Evolutionary conservation across 495 filamentous ascomycete genomes (phyloP).

Genomic region (Aspergillus bridgeri): DNA sequence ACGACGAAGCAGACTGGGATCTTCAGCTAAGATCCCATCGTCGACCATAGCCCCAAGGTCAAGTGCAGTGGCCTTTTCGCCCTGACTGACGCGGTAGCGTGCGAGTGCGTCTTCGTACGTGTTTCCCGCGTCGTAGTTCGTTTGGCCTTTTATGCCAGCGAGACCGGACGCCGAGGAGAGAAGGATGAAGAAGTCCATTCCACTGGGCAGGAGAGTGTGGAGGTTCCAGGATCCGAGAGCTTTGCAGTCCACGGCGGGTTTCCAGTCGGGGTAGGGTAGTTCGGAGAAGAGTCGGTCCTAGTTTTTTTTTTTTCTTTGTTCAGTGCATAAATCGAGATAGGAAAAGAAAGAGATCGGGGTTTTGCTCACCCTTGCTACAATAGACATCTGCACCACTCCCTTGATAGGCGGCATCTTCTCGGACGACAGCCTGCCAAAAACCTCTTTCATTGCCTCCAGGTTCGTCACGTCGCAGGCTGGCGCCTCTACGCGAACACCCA

Average conservation of each 20-base stretch:
- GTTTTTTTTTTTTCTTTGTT: conserved; percentile 15
- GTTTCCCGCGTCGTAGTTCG: conserved; percentile 34
- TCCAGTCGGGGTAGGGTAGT: conserved; percentile 39
- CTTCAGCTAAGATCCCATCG: conserved; percentile 1
- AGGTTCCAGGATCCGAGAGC: conserved; percentile 43
- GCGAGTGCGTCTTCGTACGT: conserved; percentile 32
- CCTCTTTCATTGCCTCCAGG: conserved; percentile 18
- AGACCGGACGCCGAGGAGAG: conserved; percentile 32
- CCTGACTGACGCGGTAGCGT: conserved; percentile 13
- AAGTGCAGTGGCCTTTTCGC: conserved; percentile 24
- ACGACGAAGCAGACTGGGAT: neutral
- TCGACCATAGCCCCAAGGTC: conserved; percentile 26
- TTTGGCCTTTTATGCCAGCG: conserved; percentile 23
- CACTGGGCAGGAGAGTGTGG: conserved; percentile 16
- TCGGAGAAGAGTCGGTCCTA: conserved; percentile 37
- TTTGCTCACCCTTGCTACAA: conserved; percentile 15
- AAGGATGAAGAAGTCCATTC: conserved; percentile 48
- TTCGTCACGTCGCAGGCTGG: conserved; percentile 27
- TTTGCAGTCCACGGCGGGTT: conserved; percentile 34
- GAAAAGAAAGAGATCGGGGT: too few relatives aligned
- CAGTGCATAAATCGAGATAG: too few relatives aligned
- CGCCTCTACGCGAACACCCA: conserved; percentile 13
- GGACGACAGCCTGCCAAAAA: conserved; percentile 11
- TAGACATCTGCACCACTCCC: conserved; percentile 33
- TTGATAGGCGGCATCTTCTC: conserved; percentile 27